Percentiles rank a stretch among this genome's conserved stretches.
Evolutionary conservation across 495 filamentous ascomycete species (phyloP).

Genomic region (Thermothielavioides terrestris): DNA sequence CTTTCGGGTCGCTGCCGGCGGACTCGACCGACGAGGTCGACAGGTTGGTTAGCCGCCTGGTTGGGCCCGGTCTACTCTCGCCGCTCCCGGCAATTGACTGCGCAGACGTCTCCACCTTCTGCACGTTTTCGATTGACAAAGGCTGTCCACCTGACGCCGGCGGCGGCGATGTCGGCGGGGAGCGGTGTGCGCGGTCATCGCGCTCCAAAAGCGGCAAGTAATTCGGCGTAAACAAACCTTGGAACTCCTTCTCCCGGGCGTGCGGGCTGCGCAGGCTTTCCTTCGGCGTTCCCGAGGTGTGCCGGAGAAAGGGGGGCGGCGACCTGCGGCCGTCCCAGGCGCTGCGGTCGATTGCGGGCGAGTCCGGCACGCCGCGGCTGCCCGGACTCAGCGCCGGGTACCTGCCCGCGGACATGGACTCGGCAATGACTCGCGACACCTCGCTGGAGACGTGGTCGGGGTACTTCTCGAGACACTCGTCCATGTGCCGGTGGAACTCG

Average conservation of each 20-base stretch:
- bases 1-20: conserved; percentile 31
- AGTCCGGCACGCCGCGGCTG: conserved; percentile 2
- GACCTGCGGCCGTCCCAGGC: conserved; percentile 28
- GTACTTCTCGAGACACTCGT: conserved; percentile 36
- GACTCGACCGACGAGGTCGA: conserved; percentile 37
- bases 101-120: conserved; percentile 23
- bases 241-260: conserved; percentile 49
- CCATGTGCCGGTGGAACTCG: conserved; percentile 41
- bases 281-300: conserved; percentile 28
- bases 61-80: conserved; percentile 8
- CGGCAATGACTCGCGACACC: conserved; percentile 36
- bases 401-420: conserved; percentile 29
- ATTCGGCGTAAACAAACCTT: conserved; percentile 51
- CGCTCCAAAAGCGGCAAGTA: conserved; percentile 51
- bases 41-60: conserved; percentile 26
- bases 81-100: conserved; percentile 3
- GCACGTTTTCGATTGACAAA: conserved; percentile 14
- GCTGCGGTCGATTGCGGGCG: conserved; percentile 17
- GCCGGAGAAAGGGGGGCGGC: conserved; percentile 36
- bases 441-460: conserved; percentile 37
- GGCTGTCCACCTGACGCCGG: conserved; percentile 9
- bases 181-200: conserved; percentile 23
- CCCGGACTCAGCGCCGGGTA: conserved; percentile 32
- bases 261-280: conserved; percentile 35
- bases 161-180: conserved; percentile 17